A percentile compares a stretch with the other conserved stretches of the same genome.
Conservation (phyloP, 345 rosid genomes). For the Erucastrum elatum region DNA sequence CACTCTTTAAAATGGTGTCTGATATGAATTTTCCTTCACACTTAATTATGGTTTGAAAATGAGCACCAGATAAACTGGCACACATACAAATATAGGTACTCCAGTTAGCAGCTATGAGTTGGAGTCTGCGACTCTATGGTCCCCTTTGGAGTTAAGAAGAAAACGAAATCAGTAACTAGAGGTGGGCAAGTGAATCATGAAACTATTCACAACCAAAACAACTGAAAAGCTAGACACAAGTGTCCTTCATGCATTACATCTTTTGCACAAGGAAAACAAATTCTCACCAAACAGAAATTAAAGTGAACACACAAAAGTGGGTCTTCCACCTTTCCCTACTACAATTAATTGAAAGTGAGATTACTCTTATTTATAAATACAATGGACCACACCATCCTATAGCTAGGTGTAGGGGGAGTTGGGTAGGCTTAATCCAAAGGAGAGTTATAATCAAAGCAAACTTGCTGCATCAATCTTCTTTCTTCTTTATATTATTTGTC, state of each 20-base stretch:
- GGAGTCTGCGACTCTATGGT: slow-evolving; percentile 1
- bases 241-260: slow-evolving; percentile 37
- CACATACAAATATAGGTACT: background rate
- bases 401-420: background rate
- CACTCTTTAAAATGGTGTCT: slow-evolving; percentile 33
- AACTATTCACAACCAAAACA: slow-evolving; percentile 17
- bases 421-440: slow-evolving; percentile 12
- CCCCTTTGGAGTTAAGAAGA: background rate
- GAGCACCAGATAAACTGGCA: background rate
- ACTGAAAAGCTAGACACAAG: slow-evolving; percentile 16
- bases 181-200: slow-evolving; percentile 14
- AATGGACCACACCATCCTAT: slow-evolving; percentile 28
- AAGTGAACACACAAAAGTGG: slow-evolving; percentile 32
- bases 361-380: slow-evolving; percentile 21
- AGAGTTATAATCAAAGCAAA: slow-evolving; percentile 6
- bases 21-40: background rate
- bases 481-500: slow-evolving; percentile 23
- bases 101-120: slow-evolving; percentile 2
- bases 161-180: background rate
- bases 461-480: slow-evolving; percentile 9
- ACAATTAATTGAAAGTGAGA: slow-evolving; percentile 2
- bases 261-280: slow-evolving; percentile 34
- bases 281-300: slow-evolving; percentile 27
- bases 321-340: slow-evolving; percentile 25
- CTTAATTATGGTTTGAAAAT: background rate